Conservation (phyloP, 495 filamentous ascomycete species). For the Aspergillus ostianus region DNA sequence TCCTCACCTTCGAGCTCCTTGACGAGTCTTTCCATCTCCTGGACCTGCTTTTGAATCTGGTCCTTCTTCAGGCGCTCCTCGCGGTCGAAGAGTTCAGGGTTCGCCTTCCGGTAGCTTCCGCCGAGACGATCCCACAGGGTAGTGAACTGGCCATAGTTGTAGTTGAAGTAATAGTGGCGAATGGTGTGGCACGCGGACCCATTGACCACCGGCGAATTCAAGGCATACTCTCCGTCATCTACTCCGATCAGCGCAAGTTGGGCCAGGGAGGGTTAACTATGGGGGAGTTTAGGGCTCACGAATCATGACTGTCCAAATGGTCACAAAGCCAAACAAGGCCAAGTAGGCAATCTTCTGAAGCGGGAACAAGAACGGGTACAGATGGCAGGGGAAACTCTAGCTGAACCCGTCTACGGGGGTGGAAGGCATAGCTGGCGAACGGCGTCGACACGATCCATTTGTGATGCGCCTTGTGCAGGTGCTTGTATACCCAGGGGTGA, state of each 20-base stretch:
- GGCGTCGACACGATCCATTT: constrained; percentile 98
- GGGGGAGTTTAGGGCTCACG: constrained; percentile 42
- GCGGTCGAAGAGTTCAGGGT: constrained; percentile 70
- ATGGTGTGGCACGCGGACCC: constrained; percentile 92
- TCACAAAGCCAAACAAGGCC: constrained; percentile 81
- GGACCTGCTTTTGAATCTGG: constrained; percentile 68
- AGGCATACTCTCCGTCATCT: constrained; percentile 88
- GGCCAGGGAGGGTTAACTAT: no score
- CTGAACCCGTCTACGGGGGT: constrained; percentile 89
- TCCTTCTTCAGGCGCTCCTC: constrained; percentile 74
- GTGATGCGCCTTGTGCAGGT: constrained; percentile 92
- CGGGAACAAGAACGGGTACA: constrained; percentile 88
- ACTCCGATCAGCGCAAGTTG: not conserved
- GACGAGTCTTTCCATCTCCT: constrained; percentile 75
- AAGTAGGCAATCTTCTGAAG: constrained; percentile 87
- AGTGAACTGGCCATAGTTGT: constrained; percentile 94
- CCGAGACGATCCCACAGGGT: constrained; percentile 91
- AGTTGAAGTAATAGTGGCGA: constrained; percentile 96
- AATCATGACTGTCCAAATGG: constrained; percentile 94
- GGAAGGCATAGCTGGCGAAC: constrained; percentile 87
- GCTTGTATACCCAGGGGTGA: constrained; percentile 76
- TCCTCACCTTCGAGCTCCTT: constrained; percentile 78
- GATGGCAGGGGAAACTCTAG: constrained; percentile 86
- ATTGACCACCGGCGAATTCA: constrained; percentile 79
- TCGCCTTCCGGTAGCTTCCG: constrained; percentile 80